These are phyloP conservation scores for Aurinia saxatilis DNA, from an alignment of 345 rosid genomes.

Conservation along the genomic window DNA sequence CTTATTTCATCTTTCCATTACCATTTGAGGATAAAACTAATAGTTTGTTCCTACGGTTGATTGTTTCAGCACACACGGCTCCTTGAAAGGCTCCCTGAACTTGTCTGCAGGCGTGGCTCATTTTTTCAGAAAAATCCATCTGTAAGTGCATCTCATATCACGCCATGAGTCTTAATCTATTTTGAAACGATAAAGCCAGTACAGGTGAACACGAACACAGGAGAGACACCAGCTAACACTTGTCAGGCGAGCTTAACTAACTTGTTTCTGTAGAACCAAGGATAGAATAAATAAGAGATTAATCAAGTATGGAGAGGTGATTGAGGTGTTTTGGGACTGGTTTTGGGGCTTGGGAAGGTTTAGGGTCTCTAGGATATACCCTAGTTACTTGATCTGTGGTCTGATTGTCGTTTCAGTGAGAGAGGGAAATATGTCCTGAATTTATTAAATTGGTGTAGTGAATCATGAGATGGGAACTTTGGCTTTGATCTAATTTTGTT, in stretches of 20 bases:
- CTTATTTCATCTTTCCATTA: background rate
- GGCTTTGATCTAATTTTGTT: slow-evolving; percentile 1
- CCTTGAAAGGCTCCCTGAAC: slow-evolving; percentile 75
- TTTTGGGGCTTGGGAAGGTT: slow-evolving; percentile 6
- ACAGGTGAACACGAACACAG: background rate
- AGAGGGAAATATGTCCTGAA: background rate
- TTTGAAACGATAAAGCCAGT: slow-evolving; percentile 1
- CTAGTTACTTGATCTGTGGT: slow-evolving; percentile 2
- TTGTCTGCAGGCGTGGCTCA: slow-evolving; percentile 61
- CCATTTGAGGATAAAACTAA: slow-evolving; percentile 14
- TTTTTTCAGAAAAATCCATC: slow-evolving; percentile 58
- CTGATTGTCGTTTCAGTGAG: slow-evolving; percentile 4
- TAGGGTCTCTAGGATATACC: background rate
- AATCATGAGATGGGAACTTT: slow-evolving; percentile 9
- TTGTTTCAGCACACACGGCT: slow-evolving; percentile 66
- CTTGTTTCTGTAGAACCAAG: slow-evolving; percentile 11
- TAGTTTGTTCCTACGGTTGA: slow-evolving; percentile 10
- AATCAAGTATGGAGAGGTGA: background rate
- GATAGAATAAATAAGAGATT: background rate
- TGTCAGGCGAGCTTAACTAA: slow-evolving; percentile 4
- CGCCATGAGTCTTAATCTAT: background rate
- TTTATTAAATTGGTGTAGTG: background rate
- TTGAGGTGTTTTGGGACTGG: slow-evolving; percentile 4
- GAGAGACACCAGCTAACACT: slow-evolving; percentile 4
- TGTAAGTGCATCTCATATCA: slow-evolving; percentile 73